Evolutionary conservation across 2,329 filamentous ascomycete genomes (phyloP), one percentile per base, ranked within the genome.

Genomic region (Stagonosporopsis rhizophila): DNA sequence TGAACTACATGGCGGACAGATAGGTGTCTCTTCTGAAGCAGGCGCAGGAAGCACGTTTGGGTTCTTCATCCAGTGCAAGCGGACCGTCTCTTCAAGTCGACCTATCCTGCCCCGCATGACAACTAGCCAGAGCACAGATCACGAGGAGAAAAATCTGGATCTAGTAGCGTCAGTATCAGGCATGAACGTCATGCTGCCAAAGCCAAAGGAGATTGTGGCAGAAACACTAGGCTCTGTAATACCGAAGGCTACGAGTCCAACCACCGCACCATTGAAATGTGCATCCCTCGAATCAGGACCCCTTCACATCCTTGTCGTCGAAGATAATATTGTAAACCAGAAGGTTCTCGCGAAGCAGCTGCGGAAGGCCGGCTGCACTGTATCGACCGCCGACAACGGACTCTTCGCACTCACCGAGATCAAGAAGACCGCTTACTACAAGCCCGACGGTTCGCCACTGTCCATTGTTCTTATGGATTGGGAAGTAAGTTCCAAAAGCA

Each of bases 251-350:
- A 9, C 27, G 17, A 4, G 17, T 30, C 38, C 30, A 37, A 19
- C 2, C 27, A 23, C 9, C 25, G 45, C 22, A 35, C 27, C 23
- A 11, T n/a, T n/a, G n/a, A 25, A 25, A 8, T 25, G 6, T 25
- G 23, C 23, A 25, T 25, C 8, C 23, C 25, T 19, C 3, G 27
- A 42, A 5, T 22, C 34, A n/a, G 27, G 49, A 1, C 50, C 58
- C 12, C 60, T 74, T 1, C 65, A 71, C 37, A 58, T 74, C 25
- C 61, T 74, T 1, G 61, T 74, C 4, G 74, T 76, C 2, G 74
- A 77, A 58, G 74, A 77, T 39, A 77, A 77, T 28, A 48, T 74
- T 6, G 66, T 77, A 20, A 77, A 77, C 44, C 73, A 77, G 56
- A 68, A 65, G 15, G 72, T 77, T 1, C 61, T 75, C 0, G 59